Base-by-base conservation (phyloP, 2,329 filamentous ascomycete genomes). In the Alternaria hordeiaustralica region DNA sequence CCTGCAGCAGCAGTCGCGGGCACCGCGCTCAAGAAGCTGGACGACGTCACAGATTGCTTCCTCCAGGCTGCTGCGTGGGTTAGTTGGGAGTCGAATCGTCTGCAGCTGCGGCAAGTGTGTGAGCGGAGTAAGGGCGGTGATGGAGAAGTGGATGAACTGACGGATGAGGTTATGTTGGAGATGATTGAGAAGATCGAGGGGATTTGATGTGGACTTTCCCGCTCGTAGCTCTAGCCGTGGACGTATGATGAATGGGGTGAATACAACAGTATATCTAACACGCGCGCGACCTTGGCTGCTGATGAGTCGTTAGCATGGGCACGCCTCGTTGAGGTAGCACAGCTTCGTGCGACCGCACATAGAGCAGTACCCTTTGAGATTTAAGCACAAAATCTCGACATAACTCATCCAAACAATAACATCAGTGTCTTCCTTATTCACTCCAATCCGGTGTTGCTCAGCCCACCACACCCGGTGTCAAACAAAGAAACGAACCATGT, bases 41-140 rank as follows among this genome's bases (percentile, higher is more conserved):
- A 96, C 78, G 93, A 96, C 81, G 80, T 96, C 54, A 91, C 92
- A 0, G 93, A 96, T 81, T 92, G 90, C 75, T 81, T 96, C 25
- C 77, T 96, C 58, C 93, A 96, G 78, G 93, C 89, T 3, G 84
- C 93, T 62, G 89, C 92, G 3, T 95, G 91, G 89, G 79, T 93
- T 41, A 85, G 89, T 64, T 96, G 93, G 93, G 88, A 93, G 74
- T 81, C 84, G 69, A 91, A 91, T 69, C 64, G 79, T 20, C 44
- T 61, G 44, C 71, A 73, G 55, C 56, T 74, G 5, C 23, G 23
- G 11, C 50, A 61, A 11, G 58, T 68, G 2, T 56, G 45, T 55
- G 25, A 49, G 15, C 21, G 18, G 26, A 47, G 13, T 21, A 30
- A 18, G 23, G 23, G 23, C 5, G 21, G 45, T 10, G 12, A 57